Conservation (phyloP, 805 yeast genomes). For the Wickerhamomyces bisporus region DNA sequence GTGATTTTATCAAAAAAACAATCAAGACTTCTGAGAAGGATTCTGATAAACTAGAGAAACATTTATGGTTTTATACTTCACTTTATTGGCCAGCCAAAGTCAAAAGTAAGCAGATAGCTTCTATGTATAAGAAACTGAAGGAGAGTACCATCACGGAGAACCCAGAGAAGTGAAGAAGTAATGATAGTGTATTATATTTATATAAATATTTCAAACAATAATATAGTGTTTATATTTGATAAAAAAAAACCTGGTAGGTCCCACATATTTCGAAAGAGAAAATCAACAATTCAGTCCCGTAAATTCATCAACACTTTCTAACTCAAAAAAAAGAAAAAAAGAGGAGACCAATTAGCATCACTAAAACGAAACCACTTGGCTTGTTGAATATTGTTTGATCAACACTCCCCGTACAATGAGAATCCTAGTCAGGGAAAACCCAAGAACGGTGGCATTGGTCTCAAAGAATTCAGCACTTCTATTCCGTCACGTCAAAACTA, state of each 20-base stretch:
- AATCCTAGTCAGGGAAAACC: constrained; percentile 29
- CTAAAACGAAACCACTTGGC: too few species aligned
- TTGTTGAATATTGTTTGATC: too few species aligned
- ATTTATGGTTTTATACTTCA: constrained; percentile 80
- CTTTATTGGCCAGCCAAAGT: constrained; percentile 86
- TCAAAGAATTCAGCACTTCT: constrained; percentile 41
- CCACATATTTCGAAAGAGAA: too few species aligned
- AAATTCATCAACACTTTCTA: too few species aligned
- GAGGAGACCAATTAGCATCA: too few species aligned
- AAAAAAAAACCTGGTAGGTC: too few species aligned
- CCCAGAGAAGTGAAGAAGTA: too few species aligned
- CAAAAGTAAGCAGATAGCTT: constrained; percentile 64
- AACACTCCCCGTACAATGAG: constrained; percentile 26
- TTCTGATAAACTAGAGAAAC: constrained; percentile 44
- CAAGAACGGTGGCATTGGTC: constrained; percentile 37
- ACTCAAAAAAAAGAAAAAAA: too few species aligned
- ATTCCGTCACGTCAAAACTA: constrained; percentile 35
- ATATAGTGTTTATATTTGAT: too few species aligned
- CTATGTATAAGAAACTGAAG: constrained; percentile 67
- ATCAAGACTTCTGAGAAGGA: constrained; percentile 26
- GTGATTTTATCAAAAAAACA: constrained; percentile 56
- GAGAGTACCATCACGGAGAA: constrained; percentile 5
- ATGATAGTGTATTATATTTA: not conserved
- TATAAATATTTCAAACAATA: not conserved
- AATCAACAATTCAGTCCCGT: too few species aligned